phyloP scores from a whole-genome alignment of 148 eudicot genomes.

The Vaccinium myrtillus region DNA sequence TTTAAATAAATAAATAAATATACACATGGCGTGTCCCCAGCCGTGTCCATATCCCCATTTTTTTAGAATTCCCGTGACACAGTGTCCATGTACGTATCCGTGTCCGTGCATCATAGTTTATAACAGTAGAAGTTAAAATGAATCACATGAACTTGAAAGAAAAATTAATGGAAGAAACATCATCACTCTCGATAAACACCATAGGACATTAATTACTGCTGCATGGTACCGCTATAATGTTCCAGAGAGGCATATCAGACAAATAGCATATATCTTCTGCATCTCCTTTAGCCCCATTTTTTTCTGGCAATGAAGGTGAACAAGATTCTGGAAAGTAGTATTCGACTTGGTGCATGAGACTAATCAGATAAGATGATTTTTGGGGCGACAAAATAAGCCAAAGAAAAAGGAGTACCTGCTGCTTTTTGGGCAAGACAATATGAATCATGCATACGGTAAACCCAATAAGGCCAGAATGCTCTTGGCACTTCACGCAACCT shows the following conservation, averaged over 20 bases:
- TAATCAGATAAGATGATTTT: background rate
- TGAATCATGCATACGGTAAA: constrained; percentile 86
- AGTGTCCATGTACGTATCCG: no score
- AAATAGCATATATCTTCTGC: background rate
- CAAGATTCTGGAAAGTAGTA: background rate
- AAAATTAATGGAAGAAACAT: background rate
- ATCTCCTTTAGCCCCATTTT: background rate
- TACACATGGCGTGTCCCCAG: no score
- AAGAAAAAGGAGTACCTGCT: constrained; percentile 51
- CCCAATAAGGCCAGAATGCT: constrained; percentile 94
- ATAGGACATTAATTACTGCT: background rate
- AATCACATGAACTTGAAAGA: background rate
- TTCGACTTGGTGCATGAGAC: background rate
- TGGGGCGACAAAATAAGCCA: background rate
- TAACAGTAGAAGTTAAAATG: background rate
- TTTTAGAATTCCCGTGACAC: no score
- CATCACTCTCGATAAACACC: background rate
- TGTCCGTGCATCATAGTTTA: background rate
- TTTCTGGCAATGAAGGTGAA: background rate
- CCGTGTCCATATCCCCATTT: no score
- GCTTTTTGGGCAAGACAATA: constrained; percentile 72
- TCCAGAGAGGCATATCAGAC: background rate
- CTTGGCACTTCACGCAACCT: constrained; percentile 51
- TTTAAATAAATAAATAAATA: no score
- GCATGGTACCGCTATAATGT: background rate